Conservation (phyloP, 164 flowering plant genomes). For the Magnolia sinica region DNA sequence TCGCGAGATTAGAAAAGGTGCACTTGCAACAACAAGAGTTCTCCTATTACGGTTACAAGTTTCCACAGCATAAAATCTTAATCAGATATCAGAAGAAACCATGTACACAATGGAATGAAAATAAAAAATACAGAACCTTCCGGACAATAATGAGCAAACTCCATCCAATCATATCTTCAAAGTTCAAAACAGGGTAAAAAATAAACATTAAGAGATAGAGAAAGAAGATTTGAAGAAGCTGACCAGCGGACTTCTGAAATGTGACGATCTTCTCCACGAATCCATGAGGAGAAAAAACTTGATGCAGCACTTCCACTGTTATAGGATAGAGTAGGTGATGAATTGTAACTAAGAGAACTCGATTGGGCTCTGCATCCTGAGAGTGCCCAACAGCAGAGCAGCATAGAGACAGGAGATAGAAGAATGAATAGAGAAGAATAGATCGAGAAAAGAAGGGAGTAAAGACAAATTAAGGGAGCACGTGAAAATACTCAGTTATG, state of each 20-base stretch:
- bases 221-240: constrained; percentile 70
- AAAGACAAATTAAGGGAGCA: not conserved
- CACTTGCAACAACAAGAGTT: constrained; percentile 10
- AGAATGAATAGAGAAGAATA: constrained; percentile 62
- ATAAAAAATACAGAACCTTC: not conserved
- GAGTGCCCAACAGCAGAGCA: constrained; percentile 51
- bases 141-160: constrained; percentile 2
- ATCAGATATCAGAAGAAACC: not conserved
- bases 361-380: constrained; percentile 89
- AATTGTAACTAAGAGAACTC: constrained; percentile 91
- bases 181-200: constrained; percentile 11
- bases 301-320: constrained; percentile 99
- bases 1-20: not conserved
- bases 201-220: constrained; percentile 14
- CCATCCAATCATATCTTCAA: constrained; percentile 1
- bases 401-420: constrained; percentile 58
- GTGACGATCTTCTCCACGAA: constrained; percentile 99
- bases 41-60: constrained; percentile 2
- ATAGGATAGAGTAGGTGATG: constrained; percentile 99
- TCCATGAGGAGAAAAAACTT: constrained; percentile 99
- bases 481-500: constrained; percentile 11
- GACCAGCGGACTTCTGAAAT: constrained; percentile 99
- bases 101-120: not conserved
- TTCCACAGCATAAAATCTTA: constrained; percentile 4
- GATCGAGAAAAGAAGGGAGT: constrained; percentile 19